Evolutionary conservation across 306 rosid genomes (phyloP), one percentile per base, ranked within the genome.

Genomic region (Psophocarpus tetragonolobus): DNA sequence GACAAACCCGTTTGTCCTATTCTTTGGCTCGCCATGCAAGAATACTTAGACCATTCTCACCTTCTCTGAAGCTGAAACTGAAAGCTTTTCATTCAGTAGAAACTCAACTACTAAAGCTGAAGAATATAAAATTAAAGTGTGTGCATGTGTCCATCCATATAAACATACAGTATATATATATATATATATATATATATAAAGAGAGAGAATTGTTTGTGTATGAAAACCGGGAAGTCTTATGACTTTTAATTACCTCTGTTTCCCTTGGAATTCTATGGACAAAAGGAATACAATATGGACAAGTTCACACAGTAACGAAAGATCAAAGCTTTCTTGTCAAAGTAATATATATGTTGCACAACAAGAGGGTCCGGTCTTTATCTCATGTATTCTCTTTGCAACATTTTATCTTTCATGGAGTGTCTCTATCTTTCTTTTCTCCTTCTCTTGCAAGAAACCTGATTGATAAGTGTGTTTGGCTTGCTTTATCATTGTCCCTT

Each of bases 11-110:
- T 90, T 68, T 84, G 91, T 84, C 89, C 91, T 33, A 91, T 66
- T 85, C 97, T 84, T 61, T 89, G 89, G 66, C 88, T 89, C 80
- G 89, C 96, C 99, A 92, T 95, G 91, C 87, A 88, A 63, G 74
- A 39, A 72, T 80, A 27, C 65, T 88, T 71, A 91, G 76, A 85
- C 66, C 76, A 78, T 87, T 85, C 70, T 80, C 86, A 80, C 82
- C 70, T 81, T 79, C 75, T 78, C 70, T 86, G 80, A 47, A 77
- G 71, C 81, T 66, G 70, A 80, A 86, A 79, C 83, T 83, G 77
- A 79, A 81, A 84, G 53, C 26, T 57, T 62, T 12, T 76, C 80
- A 79, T 67, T 56, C 47, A 20, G 57, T 30, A 21, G 79, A 79
- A 81, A 81, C 65, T 74, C 60, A 50, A 41, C 8, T 3, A 18